phyloP scores from a whole-genome alignment of 176 grass and related monocot species.

The Musa schizocarpa region DNA sequence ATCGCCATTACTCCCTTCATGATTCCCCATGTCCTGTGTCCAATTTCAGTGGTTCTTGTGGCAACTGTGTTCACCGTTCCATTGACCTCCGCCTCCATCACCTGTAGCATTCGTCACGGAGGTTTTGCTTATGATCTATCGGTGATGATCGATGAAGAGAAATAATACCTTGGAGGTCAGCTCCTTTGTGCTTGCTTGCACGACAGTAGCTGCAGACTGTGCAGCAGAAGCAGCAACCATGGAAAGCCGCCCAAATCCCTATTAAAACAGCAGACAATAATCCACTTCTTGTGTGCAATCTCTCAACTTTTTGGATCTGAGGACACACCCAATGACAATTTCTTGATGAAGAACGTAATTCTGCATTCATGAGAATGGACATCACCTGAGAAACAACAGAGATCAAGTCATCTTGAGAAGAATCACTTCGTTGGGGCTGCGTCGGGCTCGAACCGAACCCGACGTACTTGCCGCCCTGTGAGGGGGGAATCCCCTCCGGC shows the following conservation, averaged over 20 bases:
- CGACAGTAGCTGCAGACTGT: conserved; percentile 74
- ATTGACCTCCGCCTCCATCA: conserved; percentile 85
- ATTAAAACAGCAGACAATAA: neutral
- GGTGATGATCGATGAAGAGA: too few species aligned
- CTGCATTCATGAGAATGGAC: too few species aligned
- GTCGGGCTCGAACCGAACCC: neutral
- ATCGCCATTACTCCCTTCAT: conserved; percentile 85
- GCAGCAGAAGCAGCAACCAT: conserved; percentile 89
- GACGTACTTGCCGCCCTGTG: conserved; percentile 12
- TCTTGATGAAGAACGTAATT: too few species aligned
- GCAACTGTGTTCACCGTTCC: conserved; percentile 80
- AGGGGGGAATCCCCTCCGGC: conserved; percentile 10
- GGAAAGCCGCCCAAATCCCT: conserved; percentile 88
- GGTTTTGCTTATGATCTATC: too few species aligned
- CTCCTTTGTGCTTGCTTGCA: conserved; percentile 82
- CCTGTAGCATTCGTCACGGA: conserved; percentile 21
- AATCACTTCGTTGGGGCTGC: neutral
- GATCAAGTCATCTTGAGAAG: neutral
- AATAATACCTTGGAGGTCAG: conserved; percentile 67
- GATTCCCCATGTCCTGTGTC: conserved; percentile 78
- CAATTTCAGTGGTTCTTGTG: conserved; percentile 76
- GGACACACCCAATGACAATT: too few species aligned
- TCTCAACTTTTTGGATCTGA: too few species aligned
- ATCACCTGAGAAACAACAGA: conserved; percentile 10
- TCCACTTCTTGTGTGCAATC: neutral